phyloP scores from a whole-genome alignment of 345 rosid genomes.

The Lepidium aucheri region DNA sequence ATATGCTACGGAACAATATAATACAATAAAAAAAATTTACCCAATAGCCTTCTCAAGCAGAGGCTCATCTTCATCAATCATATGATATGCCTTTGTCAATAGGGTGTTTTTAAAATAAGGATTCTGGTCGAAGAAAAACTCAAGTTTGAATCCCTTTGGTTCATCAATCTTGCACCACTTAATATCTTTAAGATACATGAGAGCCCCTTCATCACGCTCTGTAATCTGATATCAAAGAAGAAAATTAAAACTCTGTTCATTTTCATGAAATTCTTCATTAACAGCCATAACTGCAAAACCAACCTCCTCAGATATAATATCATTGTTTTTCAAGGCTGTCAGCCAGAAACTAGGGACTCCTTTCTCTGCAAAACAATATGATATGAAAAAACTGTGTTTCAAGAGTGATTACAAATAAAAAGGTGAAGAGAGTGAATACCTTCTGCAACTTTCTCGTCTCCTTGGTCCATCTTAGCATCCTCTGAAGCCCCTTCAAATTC shows the following conservation, averaged over 20 bases:
- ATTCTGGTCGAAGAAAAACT: constrained; percentile 58
- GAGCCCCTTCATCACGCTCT: constrained; percentile 85
- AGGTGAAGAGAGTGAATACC: constrained; percentile 31
- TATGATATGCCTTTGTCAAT: constrained; percentile 70
- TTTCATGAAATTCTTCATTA: neutral
- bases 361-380: constrained; percentile 46
- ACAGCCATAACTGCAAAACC: neutral
- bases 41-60: constrained; percentile 84
- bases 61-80: constrained; percentile 85
- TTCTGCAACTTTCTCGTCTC: constrained; percentile 47
- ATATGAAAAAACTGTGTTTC: neutral
- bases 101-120: constrained; percentile 72
- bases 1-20: neutral
- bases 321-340: constrained; percentile 84
- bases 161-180: constrained; percentile 73
- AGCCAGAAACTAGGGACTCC: constrained; percentile 98
- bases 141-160: constrained; percentile 87
- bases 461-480: constrained; percentile 46
- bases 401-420: neutral
- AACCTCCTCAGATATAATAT: constrained; percentile 46
- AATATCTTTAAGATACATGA: constrained; percentile 65
- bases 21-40: constrained; percentile 25
- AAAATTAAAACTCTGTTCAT: neutral
- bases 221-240: constrained; percentile 41
- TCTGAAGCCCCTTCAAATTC: constrained; percentile 52